Conservation (phyloP, 331 rosid genomes). For the Acacia concinna region DNA sequence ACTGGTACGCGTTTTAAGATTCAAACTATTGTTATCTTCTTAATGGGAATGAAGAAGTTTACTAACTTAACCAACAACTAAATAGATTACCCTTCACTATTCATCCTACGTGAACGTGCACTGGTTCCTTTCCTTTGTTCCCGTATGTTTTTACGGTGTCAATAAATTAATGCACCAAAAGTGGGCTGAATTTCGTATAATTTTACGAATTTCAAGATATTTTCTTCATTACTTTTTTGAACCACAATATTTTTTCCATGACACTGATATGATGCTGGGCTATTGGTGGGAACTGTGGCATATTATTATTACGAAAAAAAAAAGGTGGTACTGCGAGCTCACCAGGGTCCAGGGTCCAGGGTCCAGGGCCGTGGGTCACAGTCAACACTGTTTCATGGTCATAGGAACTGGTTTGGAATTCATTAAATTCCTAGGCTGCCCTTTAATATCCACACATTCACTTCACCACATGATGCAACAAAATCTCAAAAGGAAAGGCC, state of each 20-base stretch:
- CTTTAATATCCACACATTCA: slow-evolving; percentile 20
- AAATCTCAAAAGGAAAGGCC: slow-evolving; percentile 29
- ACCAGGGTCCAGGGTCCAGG: background rate
- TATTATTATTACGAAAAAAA: background rate
- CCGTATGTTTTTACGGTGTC: too few relatives aligned
- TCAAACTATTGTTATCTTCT: too few relatives aligned
- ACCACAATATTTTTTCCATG: background rate
- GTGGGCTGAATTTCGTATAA: too few relatives aligned
- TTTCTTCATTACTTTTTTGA: too few relatives aligned
- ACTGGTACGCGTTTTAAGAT: too few relatives aligned
- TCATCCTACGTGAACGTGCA: too few relatives aligned
- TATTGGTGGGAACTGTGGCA: background rate
- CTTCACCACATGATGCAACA: slow-evolving; percentile 31
- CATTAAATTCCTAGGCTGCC: slow-evolving; percentile 51
- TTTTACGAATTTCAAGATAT: background rate
- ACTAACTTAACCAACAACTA: too few relatives aligned
- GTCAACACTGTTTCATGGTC: slow-evolving; percentile 40
- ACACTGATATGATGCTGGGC: background rate
- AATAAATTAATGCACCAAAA: too few relatives aligned
- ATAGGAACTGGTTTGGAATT: slow-evolving; percentile 26
- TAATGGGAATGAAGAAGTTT: too few relatives aligned
- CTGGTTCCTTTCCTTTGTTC: too few relatives aligned
- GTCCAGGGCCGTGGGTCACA: background rate
- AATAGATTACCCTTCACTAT: too few relatives aligned
- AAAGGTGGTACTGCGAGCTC: background rate